These are phyloP conservation scores for Xylariales sp. DNA, from an alignment of 2,329 filamentous ascomycete genomes.

Conservation along the genomic window DNA sequence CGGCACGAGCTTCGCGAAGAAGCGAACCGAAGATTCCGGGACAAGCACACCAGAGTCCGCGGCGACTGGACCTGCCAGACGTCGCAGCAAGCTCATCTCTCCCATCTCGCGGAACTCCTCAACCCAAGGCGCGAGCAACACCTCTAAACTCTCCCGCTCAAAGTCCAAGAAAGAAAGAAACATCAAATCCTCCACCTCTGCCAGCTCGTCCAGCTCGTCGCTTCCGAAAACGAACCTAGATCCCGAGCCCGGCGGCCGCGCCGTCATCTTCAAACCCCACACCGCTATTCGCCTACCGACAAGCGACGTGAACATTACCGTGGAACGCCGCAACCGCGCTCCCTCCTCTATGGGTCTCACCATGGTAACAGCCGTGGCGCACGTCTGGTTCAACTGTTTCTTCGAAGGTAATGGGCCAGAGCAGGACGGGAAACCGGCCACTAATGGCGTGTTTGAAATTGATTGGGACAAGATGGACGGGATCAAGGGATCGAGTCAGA, in stretches of 20 bases:
- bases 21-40: slow-evolving; percentile 7
- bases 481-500: slow-evolving; percentile 81
- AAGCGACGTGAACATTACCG: slow-evolving; percentile 84
- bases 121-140: slow-evolving; percentile 4
- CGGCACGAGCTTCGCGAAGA: slow-evolving; percentile 8
- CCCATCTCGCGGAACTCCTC: slow-evolving; percentile 1
- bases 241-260: slow-evolving; percentile 58
- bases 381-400: slow-evolving; percentile 95
- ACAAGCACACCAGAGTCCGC: not conserved
- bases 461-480: slow-evolving; percentile 76
- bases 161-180: slow-evolving; percentile 11
- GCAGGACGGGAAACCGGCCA: slow-evolving; percentile 57
- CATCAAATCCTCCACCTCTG: slow-evolving; percentile 3
- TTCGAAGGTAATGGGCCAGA: slow-evolving; percentile 82
- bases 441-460: slow-evolving; percentile 59
- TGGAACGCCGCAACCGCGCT: slow-evolving; percentile 80
- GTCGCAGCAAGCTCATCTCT: slow-evolving; percentile 7
- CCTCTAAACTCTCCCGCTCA: slow-evolving; percentile 6
- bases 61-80: not conserved
- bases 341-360: slow-evolving; percentile 73
- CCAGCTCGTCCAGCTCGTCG: slow-evolving; percentile 15
- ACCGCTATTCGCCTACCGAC: slow-evolving; percentile 66
- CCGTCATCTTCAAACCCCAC: slow-evolving; percentile 72
- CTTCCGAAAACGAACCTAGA: slow-evolving; percentile 25
- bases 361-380: slow-evolving; percentile 88